Evolutionary conservation across 768 basidiomycete species (phyloP).

Genomic region (Termitomyces heimii): DNA sequence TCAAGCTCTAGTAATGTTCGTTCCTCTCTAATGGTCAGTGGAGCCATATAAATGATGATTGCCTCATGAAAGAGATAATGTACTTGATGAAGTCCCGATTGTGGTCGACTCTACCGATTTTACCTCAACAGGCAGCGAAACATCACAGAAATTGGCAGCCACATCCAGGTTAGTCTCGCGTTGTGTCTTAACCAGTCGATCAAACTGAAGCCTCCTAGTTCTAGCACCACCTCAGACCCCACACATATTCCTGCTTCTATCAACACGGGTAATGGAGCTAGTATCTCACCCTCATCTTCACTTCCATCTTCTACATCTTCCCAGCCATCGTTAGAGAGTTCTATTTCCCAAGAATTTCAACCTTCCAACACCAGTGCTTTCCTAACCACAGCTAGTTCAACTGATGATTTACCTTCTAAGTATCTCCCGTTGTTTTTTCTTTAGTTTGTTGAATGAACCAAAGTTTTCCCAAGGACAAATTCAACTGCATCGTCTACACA

Average conservation of each 20-base stretch:
- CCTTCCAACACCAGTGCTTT: too few relatives aligned
- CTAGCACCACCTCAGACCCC: not conserved
- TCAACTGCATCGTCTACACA: not conserved
- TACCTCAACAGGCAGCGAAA: not conserved
- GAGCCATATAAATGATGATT: not conserved
- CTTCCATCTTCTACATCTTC: too few relatives aligned
- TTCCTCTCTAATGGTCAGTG: not conserved
- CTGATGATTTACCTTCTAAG: not conserved
- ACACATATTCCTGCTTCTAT: too few relatives aligned
- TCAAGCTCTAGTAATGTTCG: not conserved
- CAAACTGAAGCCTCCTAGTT: not conserved
- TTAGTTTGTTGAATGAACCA: not conserved
- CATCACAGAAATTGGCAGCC: not conserved
- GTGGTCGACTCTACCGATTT: not conserved
- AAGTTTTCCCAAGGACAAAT: not conserved
- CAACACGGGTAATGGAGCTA: too few relatives aligned
- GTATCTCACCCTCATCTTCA: too few relatives aligned
- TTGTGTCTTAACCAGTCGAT: not conserved
- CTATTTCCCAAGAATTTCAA: too few relatives aligned
- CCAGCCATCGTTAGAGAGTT: too few relatives aligned
- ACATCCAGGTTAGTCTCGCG: not conserved
- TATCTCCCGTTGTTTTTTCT: not conserved
- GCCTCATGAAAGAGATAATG: not conserved
- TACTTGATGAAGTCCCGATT: not conserved
- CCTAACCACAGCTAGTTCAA: not conserved